Conservation (phyloP, 352 stramenopile genomes). For the Globisporangium abappressorium region DNA sequence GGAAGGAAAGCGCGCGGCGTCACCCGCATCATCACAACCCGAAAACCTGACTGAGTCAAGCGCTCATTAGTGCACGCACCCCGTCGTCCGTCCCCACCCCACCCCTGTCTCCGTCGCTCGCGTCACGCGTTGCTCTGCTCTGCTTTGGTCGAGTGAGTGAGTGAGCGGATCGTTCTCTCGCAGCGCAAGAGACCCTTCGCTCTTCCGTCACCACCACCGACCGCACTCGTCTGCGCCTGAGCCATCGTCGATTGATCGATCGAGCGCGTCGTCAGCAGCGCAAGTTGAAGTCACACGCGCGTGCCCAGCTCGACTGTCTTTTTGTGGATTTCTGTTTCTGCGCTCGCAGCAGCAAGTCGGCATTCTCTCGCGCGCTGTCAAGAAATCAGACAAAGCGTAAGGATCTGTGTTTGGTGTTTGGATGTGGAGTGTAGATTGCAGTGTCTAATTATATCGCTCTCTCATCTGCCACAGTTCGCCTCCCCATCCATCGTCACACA, state of each 20-base stretch:
- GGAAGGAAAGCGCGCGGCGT: not conserved
- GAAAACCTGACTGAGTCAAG: slow-evolving; percentile 15
- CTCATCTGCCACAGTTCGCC: not conserved
- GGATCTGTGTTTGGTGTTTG: not conserved
- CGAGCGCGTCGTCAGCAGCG: not conserved
- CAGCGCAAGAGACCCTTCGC: not conserved
- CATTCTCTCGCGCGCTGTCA: slow-evolving; percentile 7
- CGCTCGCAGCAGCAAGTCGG: not conserved
- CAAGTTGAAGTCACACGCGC: not conserved
- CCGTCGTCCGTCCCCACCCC: not conserved
- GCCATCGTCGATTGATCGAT: not conserved
- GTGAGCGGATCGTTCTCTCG: slow-evolving; percentile 5
- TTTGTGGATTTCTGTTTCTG: not conserved
- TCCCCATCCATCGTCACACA: slow-evolving; percentile 6
- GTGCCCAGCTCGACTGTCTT: not conserved
- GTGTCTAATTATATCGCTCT: slow-evolving; percentile 5
- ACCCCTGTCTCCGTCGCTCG: not conserved
- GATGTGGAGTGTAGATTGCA: not conserved
- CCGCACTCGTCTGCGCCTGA: not conserved
- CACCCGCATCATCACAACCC: not conserved
- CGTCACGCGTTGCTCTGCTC: not conserved
- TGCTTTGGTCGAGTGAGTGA: not conserved
- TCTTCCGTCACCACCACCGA: not conserved
- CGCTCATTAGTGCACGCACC: slow-evolving; percentile 14
- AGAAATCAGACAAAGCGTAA: not conserved